Conservation (phyloP, 345 rosid species). For the Eucalyptus erythrocorys region DNA sequence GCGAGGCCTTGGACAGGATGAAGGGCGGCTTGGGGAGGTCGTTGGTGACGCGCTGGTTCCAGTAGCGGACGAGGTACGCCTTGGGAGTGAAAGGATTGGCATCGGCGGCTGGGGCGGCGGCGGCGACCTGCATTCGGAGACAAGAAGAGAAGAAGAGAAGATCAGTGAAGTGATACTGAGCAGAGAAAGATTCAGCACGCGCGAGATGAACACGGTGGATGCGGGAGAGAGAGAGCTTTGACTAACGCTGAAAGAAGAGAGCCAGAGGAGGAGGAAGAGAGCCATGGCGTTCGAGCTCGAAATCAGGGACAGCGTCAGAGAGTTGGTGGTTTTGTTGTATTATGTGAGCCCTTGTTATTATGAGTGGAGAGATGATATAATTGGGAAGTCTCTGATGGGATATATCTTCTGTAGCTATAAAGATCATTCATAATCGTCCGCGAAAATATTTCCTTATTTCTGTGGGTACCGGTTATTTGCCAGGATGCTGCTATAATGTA, state of each 20-base stretch:
- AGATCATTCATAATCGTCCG: neutral
- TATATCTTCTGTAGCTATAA: neutral
- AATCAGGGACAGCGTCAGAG: neutral
- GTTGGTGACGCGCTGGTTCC: constrained; percentile 63
- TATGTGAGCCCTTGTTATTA: neutral
- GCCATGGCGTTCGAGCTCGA: neutral
- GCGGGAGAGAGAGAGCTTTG: neutral
- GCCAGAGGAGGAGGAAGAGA: neutral
- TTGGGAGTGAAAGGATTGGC: constrained; percentile 66
- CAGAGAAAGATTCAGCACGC: neutral
- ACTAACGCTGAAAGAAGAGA: constrained; percentile 15
- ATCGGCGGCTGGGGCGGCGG: constrained; percentile 3
- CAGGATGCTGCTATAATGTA: neutral
- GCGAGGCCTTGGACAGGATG: constrained; percentile 74
- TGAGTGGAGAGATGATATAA: neutral
- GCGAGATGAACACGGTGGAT: neutral
- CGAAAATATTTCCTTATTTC: neutral
- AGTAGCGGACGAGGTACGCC: constrained; percentile 68
- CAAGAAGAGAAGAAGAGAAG: neutral
- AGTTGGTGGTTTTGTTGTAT: neutral
- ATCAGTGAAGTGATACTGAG: neutral
- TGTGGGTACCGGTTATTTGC: neutral
- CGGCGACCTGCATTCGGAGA: constrained; percentile 24
- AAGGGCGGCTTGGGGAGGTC: constrained; percentile 33
- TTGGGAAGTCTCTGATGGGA: neutral